Base-by-base conservation (phyloP, 306 rosid species). In the Castanea mollissima region DNA sequence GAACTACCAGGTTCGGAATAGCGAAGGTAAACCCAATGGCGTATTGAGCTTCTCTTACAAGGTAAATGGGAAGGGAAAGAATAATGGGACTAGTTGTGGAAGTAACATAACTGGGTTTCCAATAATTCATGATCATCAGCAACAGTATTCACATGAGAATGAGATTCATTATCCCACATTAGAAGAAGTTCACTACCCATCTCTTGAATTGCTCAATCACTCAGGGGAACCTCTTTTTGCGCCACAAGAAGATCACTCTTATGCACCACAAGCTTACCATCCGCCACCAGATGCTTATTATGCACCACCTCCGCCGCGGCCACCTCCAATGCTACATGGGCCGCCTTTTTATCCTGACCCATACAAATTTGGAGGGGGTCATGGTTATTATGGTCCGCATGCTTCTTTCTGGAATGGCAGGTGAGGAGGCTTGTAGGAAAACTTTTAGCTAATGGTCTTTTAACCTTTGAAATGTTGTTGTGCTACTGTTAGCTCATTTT, bases 1-100 rank as follows among this genome's bases (percentile, higher is more conserved):
- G 3, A 78, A 80, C 63, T 89, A 86, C n/a, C 87, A 89, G 90
- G 81, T 89, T 10, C 84, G 90, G n/a, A 78, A 38, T 55, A 34
- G 2, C 5, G 90, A 89, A 0, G 90, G 90, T 0, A 86, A 67
- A 23, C 80, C 90, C 41, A 89, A 89, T 16, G 92, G 92, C 29
- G 74, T 79, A 25, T 80, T 89, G 77, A 64, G 74, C 82, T 84
- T 89, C 65, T 82, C 89, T 32, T 86, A 85, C 67, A 80, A 19
- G 20, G 54, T 80, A 76, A 82, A 62, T 1, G 81, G 70, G 3
- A 52, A 73, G 76, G 21, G 23, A 1, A 1, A 52, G 10, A n/a
- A 60, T 27, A 23, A 20, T 31, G 18, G 23, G 23, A 15, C 3
- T 58, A 52, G 13, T 73, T 38, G 46, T 38, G 46, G 46, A 38